phyloP scores from a whole-genome alignment of 2,329 filamentous ascomycete genomes.

The Juglanconis sp. region DNA sequence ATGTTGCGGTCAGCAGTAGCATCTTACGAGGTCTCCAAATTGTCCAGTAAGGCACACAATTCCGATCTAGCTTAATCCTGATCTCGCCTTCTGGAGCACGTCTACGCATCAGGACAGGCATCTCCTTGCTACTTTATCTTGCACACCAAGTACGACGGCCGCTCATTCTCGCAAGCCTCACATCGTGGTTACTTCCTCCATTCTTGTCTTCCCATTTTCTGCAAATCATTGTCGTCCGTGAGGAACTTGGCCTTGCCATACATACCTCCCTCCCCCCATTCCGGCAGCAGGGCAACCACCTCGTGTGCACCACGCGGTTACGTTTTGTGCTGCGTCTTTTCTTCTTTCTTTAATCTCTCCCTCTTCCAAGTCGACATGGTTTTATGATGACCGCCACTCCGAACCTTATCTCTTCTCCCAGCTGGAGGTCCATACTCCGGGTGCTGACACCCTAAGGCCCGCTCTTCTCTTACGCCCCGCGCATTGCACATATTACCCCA shows the following conservation, averaged over 20 bases:
- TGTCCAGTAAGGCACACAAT: slow-evolving; percentile 2
- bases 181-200: slow-evolving; percentile 9
- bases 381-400: slow-evolving; percentile 46
- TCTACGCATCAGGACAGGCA: slow-evolving; percentile 12
- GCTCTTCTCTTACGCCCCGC: slow-evolving; percentile 24
- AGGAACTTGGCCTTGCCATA: slow-evolving; percentile 4
- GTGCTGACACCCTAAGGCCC: slow-evolving; percentile 38
- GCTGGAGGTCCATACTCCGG: slow-evolving; percentile 44
- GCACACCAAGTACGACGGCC: slow-evolving; percentile 3
- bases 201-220: slow-evolving; percentile 1
- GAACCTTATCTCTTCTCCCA: slow-evolving; percentile 38
- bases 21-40: slow-evolving; percentile 4
- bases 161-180: slow-evolving; percentile 16
- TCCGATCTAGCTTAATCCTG: not conserved
- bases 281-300: slow-evolving; percentile 4
- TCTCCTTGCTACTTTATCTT: slow-evolving; percentile 17
- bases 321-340: slow-evolving; percentile 7
- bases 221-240: slow-evolving; percentile 1
- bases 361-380: slow-evolving; percentile 25
- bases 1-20: slow-evolving; percentile 9
- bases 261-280: not conserved
- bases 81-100: not conserved
- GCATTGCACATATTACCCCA: slow-evolving; percentile 26
- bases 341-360: not conserved
- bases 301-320: slow-evolving; percentile 9